Evolutionary conservation across 352 stramenopile species (phyloP).

Genomic region (Phytopythium aichiense): DNA sequence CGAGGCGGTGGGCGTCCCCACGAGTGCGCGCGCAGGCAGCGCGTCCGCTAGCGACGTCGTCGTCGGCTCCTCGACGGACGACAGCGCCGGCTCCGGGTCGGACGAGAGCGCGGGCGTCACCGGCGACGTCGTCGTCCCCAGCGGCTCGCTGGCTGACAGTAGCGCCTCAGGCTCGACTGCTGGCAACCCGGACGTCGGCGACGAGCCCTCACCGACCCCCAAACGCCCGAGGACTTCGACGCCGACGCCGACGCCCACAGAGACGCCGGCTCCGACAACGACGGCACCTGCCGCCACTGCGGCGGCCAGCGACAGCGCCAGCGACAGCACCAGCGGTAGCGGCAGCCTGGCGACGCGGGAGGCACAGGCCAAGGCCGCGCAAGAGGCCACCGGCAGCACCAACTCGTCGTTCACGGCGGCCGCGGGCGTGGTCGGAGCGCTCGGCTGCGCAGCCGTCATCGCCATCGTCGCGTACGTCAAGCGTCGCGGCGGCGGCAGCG

Average conservation of each 20-base stretch:
- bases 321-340: conserved; percentile 10
- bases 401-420: conserved; percentile 10
- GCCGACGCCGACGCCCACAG: conserved; percentile 9
- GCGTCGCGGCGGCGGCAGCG: conserved; percentile 19
- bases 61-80: background rate
- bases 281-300: conserved; percentile 10
- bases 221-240: conserved; percentile 12
- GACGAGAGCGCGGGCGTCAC: background rate
- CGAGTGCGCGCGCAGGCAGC: background rate
- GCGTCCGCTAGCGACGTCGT: background rate
- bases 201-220: conserved; percentile 11
- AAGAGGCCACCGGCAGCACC: conserved; percentile 22
- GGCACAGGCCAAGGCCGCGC: conserved; percentile 39
- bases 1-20: background rate
- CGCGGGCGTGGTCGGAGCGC: conserved; percentile 12
- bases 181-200: conserved; percentile 29
- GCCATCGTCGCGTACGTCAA: conserved; percentile 57
- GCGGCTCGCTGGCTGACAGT: background rate
- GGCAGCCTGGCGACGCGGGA: conserved; percentile 30
- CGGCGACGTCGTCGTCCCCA: background rate
- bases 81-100: conserved; percentile 1
- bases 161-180: background rate
- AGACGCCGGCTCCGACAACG: conserved; percentile 10
- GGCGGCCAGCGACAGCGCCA: conserved; percentile 3
- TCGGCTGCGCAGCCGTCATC: conserved; percentile 38